These are phyloP conservation scores for Ascochyta clinopodiicola DNA, from an alignment of 2,329 filamentous ascomycete species.

Conservation along the genomic window DNA sequence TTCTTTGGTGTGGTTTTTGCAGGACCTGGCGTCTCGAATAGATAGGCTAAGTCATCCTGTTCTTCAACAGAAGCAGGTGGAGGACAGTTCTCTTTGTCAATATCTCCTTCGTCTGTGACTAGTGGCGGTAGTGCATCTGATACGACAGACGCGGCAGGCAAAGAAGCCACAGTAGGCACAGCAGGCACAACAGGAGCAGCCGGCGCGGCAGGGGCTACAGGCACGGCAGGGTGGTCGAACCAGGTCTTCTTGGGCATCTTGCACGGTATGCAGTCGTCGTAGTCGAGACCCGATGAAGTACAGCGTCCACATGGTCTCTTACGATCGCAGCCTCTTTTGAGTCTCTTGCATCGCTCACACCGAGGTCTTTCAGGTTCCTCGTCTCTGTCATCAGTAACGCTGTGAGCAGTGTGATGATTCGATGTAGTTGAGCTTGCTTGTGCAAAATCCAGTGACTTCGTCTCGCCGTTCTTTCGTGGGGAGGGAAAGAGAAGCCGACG, in stretches of 20 bases:
- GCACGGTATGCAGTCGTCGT: conserved; percentile 32
- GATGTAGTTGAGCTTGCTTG: conserved; percentile 12
- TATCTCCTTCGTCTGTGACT: conserved; percentile 5
- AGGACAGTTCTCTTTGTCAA: conserved; percentile 65
- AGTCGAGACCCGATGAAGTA: conserved; percentile 25
- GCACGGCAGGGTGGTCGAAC: conserved; percentile 23
- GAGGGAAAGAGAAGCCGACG: conserved; percentile 79
- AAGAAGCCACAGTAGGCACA: not conserved
- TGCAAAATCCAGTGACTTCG: conserved; percentile 66
- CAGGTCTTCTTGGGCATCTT: conserved; percentile 24
- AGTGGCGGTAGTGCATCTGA: not conserved
- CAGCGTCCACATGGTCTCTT: conserved; percentile 35
- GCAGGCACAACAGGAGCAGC: not conserved
- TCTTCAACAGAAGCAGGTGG: conserved; percentile 44
- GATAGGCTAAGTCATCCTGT: conserved; percentile 63
- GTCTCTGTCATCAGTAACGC: conserved; percentile 16
- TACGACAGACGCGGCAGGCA: not conserved
- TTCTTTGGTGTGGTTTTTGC: conserved; percentile 63
- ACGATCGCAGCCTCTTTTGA: conserved; percentile 35
- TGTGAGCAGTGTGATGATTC: conserved; percentile 1
- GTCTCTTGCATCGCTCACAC: conserved; percentile 34
- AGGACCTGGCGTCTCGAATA: conserved; percentile 70
- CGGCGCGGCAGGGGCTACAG: not conserved
- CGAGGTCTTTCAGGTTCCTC: conserved; percentile 27
- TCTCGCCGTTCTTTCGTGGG: conserved; percentile 69